A percentile compares a stretch with the other conserved stretches of the same genome.
Evolutionary conservation across 192 early-diverging fungal species (phyloP).

Genomic region (Physocladia obscura): DNA sequence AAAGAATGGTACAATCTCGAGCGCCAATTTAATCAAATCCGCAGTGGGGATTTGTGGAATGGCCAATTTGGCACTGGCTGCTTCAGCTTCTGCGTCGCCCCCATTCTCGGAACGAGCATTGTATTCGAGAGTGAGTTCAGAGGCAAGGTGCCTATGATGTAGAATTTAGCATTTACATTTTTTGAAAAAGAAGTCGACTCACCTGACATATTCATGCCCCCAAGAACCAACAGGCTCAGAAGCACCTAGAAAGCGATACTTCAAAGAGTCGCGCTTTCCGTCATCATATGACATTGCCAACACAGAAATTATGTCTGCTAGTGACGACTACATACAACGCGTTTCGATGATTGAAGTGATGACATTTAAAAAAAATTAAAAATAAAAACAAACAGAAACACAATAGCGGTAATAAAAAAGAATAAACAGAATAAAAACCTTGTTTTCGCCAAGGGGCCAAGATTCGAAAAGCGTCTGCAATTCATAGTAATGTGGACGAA

Average conservation of each 20-base stretch:
- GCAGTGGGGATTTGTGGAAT: constrained; percentile 45
- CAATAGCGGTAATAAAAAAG: neutral
- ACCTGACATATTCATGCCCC: constrained; percentile 99
- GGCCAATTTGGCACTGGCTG: neutral
- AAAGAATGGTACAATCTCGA: constrained; percentile 91
- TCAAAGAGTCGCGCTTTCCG: constrained; percentile 76
- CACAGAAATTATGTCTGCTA: constrained; percentile 95
- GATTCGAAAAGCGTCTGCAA: constrained; percentile 67
- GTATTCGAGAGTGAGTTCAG: constrained; percentile 89
- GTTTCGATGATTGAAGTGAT: too few species aligned
- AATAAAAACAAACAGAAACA: neutral
- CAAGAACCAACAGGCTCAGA: constrained; percentile 78
- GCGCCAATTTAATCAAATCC: constrained; percentile 69
- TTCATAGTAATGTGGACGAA: constrained; percentile 80
- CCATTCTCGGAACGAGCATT: constrained; percentile 63
- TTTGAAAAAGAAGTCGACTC: constrained; percentile 1
- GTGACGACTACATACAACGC: constrained; percentile 67
- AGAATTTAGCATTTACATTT: neutral
- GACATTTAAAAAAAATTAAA: too few species aligned
- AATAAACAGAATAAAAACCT: constrained; percentile 48
- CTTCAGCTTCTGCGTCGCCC: constrained; percentile 16
- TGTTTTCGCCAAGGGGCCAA: constrained; percentile 77
- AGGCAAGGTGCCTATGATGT: constrained; percentile 73
- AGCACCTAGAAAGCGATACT: constrained; percentile 84
- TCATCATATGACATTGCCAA: constrained; percentile 97